Evolutionary conservation across 805 yeast species (phyloP).

Genomic region (Danielozyma ontarioensis): DNA sequence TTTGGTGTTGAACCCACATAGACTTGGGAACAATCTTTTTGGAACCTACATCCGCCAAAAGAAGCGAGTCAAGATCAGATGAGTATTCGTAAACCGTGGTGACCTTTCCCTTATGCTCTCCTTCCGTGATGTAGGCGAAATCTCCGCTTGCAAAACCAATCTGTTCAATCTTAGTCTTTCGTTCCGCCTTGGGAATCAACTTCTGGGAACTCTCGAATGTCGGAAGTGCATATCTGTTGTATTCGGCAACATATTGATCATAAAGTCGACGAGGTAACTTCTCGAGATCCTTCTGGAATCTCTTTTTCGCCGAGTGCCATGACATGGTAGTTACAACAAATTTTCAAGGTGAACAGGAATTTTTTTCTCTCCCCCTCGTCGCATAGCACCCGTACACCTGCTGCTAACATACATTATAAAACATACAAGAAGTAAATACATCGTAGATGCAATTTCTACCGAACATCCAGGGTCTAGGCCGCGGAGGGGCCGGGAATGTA

Average conservation of each 20-base stretch:
- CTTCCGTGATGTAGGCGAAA: constrained; percentile 65
- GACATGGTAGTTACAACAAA: constrained; percentile 21
- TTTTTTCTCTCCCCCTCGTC: no score
- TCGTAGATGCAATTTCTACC: no score
- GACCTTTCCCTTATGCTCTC: constrained; percentile 69
- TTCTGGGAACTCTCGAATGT: constrained; percentile 21
- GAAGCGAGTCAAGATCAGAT: constrained; percentile 55
- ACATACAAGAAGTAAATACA: neutral
- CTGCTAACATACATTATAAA: neutral
- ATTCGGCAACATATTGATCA: constrained; percentile 15
- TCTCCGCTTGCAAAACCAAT: constrained; percentile 72
- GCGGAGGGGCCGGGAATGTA: neutral
- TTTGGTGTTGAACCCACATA: constrained; percentile 69
- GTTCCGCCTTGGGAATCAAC: constrained; percentile 19
- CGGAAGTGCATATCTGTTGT: constrained; percentile 26
- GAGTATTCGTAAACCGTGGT: constrained; percentile 61
- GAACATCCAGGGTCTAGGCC: no score
- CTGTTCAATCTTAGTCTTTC: constrained; percentile 43
- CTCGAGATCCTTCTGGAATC: constrained; percentile 33
- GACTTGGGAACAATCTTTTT: constrained; percentile 65
- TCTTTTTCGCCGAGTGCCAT: constrained; percentile 26
- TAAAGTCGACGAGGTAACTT: constrained; percentile 27
- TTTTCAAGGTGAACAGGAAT: no score
- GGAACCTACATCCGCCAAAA: constrained; percentile 65
- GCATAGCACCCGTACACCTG: no score